Evolutionary conservation across 495 filamentous ascomycete genomes (phyloP).

Genomic region (Aspergillus ostianus): DNA sequence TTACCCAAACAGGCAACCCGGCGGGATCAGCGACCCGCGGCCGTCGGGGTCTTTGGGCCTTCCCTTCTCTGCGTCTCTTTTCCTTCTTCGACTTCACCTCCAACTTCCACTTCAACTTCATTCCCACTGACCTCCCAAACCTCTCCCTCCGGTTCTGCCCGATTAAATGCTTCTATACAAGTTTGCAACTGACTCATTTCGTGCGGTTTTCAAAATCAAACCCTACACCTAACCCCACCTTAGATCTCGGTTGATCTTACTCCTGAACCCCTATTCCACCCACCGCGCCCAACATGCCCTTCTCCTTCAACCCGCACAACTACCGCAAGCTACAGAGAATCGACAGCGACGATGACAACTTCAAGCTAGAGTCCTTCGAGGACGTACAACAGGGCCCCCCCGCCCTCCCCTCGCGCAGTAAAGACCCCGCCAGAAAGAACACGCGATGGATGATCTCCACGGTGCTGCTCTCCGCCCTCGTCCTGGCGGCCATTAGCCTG

Average conservation of each 20-base stretch:
- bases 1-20: neutral
- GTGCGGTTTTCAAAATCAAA: neutral
- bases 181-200: neutral
- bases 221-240: neutral
- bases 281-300: neutral
- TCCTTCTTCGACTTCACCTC: neutral
- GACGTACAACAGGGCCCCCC: neutral
- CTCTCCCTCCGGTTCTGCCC: neutral
- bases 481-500: neutral
- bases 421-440: neutral
- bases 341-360: neutral
- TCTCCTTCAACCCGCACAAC: neutral
- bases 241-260: neutral
- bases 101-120: neutral
- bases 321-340: neutral
- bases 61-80: neutral
- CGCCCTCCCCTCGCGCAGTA: neutral
- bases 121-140: too few species aligned
- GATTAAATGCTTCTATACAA: neutral
- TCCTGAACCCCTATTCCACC: neutral
- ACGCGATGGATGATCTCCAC: neutral
- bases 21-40: neutral
- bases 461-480: neutral
- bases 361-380: neutral
- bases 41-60: too few species aligned